Evolutionary conservation across 108 stramenopile species (phyloP), one percentile per base, ranked within the genome.

Genomic region (Mayamaea pseudoterrestris): DNA sequence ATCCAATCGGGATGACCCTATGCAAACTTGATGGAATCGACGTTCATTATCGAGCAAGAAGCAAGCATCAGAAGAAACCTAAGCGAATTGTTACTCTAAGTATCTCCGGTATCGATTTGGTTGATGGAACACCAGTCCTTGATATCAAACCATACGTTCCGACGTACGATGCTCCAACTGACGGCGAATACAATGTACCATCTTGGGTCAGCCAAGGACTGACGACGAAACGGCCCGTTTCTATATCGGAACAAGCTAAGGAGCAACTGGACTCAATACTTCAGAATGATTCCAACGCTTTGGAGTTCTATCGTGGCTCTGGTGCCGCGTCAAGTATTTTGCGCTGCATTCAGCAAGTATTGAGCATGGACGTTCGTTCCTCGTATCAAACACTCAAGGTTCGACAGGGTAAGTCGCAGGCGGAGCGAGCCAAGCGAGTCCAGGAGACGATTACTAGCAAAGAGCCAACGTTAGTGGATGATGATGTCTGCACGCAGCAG

Each of bases 71-170:
- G n/a, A n/a, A n/a, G n/a, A n/a, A n/a, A n/a, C n/a, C n/a, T n/a
- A n/a, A n/a, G n/a, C n/a, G n/a, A n/a, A n/a, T n/a, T n/a, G n/a
- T n/a, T n/a, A n/a, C n/a, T n/a, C 35, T 81, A 35, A 56, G 77
- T 44, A 68, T 86, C 32, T 43, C 61, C 5, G 78, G 65, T 9
- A 64, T 93, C 7, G 95, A 97, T 62, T 62, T 97, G 7, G 82
- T 91, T 16, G 53, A 97, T 51, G 86, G 85, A 5, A 97, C 93
- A 13, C 95, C 95, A 14, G 71, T 97, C 5, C 82, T 84, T 56
- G 95, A 97, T 53, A 66, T 97, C 60, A 97, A 97, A 55, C 94
- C 94, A 1, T 83, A 59, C 43, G 85, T 93, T 1, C 87, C 86
- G 11, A n/a, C n/a, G n/a, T n/a, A n/a, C n/a, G n/a, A n/a, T n/a